Evolutionary conservation across 352 stramenopile genomes (phyloP).

Genomic region (Phytopythium kandeliae): DNA sequence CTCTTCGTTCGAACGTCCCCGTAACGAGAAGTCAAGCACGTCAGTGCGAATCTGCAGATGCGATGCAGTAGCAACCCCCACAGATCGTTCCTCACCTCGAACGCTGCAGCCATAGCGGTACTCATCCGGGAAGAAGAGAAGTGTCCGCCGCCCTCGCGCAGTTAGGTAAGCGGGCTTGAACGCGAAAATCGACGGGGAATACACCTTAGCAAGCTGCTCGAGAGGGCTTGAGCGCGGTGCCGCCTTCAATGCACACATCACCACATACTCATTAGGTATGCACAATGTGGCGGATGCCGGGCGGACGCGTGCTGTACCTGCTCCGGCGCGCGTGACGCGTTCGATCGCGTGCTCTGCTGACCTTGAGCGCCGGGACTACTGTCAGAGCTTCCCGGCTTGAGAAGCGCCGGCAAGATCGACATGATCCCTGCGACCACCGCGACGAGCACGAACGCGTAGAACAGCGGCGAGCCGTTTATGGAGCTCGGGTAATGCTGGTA

Average conservation of each 20-base stretch:
- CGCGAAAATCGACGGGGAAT: constrained; percentile 61
- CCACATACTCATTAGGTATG: background rate
- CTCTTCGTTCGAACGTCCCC: constrained; percentile 19
- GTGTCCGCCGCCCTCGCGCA: constrained; percentile 41
- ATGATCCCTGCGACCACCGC: constrained; percentile 38
- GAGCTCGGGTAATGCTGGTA: constrained; percentile 25
- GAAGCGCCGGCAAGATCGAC: constrained; percentile 25
- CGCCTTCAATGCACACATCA: constrained; percentile 8
- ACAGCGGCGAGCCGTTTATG: constrained; percentile 36
- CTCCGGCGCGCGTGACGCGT: background rate
- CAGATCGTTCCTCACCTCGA: constrained; percentile 23
- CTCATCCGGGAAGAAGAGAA: constrained; percentile 64
- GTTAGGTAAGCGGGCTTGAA: constrained; percentile 64
- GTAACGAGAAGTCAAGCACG: background rate
- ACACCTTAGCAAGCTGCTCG: constrained; percentile 53
- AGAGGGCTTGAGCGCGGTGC: constrained; percentile 23
- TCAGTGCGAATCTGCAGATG: background rate
- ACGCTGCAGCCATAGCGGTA: constrained; percentile 37
- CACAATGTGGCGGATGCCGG: background rate
- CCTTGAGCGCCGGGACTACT: constrained; percentile 2
- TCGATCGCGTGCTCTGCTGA: background rate
- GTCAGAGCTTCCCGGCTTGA: constrained; percentile 5
- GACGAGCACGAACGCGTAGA: constrained; percentile 40
- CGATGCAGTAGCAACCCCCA: background rate
- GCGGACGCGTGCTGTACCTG: background rate